Base-by-base conservation (phyloP, 106 monocot species). In the Acorus calamus region DNA sequence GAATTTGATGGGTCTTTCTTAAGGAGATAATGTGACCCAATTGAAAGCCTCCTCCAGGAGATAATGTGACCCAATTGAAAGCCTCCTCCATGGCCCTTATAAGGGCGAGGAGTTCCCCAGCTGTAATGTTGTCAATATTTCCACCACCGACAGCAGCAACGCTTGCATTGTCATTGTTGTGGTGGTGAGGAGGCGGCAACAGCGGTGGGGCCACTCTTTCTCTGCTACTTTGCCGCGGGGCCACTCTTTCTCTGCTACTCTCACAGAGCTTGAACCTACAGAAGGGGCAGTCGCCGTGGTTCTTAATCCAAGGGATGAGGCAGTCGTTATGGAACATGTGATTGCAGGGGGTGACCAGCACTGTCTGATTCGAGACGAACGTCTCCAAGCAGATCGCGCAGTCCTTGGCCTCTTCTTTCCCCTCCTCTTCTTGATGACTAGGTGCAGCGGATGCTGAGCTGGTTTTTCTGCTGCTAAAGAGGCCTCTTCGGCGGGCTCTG, bases 1-100 rank as follows among this genome's bases (percentile, higher is more conserved):
- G 28, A 28, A 28, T 28, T 28, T 28, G 28, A 28, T 28, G 28
- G 28, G 28, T 28, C 28, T 28, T 28, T 28, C 28, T 28, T 1
- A 28, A 28, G 28, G 28, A 28, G 28, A 28, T 28, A 28, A 28
- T 28, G 28, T 56, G 42, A 83, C 52, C 80, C 83, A 83, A 12
- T 60, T 78, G 67, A 83, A 62, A 10, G 79, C 83, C 68, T 83
- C 87, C 69, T n/a, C n/a, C n/a, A n/a, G n/a, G n/a, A n/a, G n/a
- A n/a, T n/a, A n/a, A n/a, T n/a, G n/a, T n/a, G n/a, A n/a, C n/a
- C n/a, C n/a, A n/a, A n/a, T n/a, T n/a, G n/a, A n/a, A n/a, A n/a
- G n/a, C n/a, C n/a, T n/a, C n/a, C n/a, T 87, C 83, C 87, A 87
- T 87, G 46, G 87, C 83, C 53, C 87, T 72, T 54, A 80, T 41